phyloP scores from a whole-genome alignment of 208 protist genomes.

The Acanthamoeba culbertsoni region DNA sequence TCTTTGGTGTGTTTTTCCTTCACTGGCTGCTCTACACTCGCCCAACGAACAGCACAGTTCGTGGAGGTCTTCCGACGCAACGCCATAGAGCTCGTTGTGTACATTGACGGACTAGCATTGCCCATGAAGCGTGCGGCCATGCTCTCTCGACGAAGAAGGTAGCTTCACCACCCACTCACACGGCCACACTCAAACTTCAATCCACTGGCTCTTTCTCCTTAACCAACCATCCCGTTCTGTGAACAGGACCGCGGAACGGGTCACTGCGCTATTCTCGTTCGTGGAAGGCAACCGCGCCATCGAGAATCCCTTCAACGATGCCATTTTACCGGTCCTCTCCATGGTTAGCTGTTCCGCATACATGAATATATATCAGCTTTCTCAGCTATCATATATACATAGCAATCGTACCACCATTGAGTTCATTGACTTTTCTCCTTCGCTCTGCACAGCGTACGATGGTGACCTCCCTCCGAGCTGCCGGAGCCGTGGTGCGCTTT shows the following conservation, averaged over 20 bases:
- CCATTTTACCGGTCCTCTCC: neutral
- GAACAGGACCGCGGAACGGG: neutral
- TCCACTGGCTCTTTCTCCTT: neutral
- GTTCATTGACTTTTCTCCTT: too few relatives aligned
- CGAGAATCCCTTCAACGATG: neutral
- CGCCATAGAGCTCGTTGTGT: neutral
- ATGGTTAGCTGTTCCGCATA: neutral
- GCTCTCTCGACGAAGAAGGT: neutral
- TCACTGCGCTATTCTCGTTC: neutral
- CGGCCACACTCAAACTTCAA: neutral
- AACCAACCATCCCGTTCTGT: neutral
- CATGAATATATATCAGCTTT: too few relatives aligned
- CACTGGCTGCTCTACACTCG: neutral
- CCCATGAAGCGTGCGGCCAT: neutral
- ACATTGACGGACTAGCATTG: neutral
- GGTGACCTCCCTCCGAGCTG: neutral
- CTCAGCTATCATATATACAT: too few relatives aligned
- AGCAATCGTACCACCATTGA: neutral
- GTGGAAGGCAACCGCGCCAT: neutral
- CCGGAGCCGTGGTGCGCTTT: neutral
- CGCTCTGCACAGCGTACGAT: neutral
- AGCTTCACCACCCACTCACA: neutral
- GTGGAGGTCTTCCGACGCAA: neutral
- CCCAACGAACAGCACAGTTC: neutral
- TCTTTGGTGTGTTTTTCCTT: neutral